phyloP scores from a whole-genome alignment of 1,284 basidiomycete genomes.

The Omphalotus olearius region DNA sequence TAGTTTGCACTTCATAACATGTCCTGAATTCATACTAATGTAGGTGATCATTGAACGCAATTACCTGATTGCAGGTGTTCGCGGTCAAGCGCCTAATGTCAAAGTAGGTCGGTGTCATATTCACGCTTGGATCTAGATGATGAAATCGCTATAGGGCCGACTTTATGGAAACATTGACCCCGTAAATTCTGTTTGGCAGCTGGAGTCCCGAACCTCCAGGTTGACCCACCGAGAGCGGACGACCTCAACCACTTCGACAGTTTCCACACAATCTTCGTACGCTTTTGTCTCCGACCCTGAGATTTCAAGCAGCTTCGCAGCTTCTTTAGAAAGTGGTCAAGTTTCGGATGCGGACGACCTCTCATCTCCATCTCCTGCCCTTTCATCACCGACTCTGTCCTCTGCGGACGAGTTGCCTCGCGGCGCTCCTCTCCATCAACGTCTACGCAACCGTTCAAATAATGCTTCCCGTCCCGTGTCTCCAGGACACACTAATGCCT shows the following conservation, averaged over 20 bases:
- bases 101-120: slow-evolving; percentile 43
- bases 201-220: slow-evolving; percentile 59
- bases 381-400: slow-evolving; percentile 49
- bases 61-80: slow-evolving; percentile 65
- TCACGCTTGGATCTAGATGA: slow-evolving; percentile 8
- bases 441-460: slow-evolving; percentile 19
- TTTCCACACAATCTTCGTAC: slow-evolving; percentile 73
- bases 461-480: slow-evolving; percentile 51
- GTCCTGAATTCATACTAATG: not conserved
- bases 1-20: slow-evolving; percentile 1
- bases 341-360: slow-evolving; percentile 66
- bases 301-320: slow-evolving; percentile 75
- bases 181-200: slow-evolving; percentile 65
- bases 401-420: slow-evolving; percentile 16
- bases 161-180: slow-evolving; percentile 65
- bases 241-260: slow-evolving; percentile 65
- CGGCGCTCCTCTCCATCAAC: slow-evolving; percentile 17
- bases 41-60: slow-evolving; percentile 71
- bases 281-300: slow-evolving; percentile 75
- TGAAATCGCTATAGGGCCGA: slow-evolving; percentile 46
- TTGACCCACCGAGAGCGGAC: slow-evolving; percentile 54
- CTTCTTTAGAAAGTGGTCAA: slow-evolving; percentile 68
- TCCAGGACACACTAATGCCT: slow-evolving; percentile 35
- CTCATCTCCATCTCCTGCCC: slow-evolving; percentile 44
- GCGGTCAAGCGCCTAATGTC: slow-evolving; percentile 60